phyloP scores from a whole-genome alignment of 2,329 filamentous ascomycete genomes.

The Bipolaris victoriae region DNA sequence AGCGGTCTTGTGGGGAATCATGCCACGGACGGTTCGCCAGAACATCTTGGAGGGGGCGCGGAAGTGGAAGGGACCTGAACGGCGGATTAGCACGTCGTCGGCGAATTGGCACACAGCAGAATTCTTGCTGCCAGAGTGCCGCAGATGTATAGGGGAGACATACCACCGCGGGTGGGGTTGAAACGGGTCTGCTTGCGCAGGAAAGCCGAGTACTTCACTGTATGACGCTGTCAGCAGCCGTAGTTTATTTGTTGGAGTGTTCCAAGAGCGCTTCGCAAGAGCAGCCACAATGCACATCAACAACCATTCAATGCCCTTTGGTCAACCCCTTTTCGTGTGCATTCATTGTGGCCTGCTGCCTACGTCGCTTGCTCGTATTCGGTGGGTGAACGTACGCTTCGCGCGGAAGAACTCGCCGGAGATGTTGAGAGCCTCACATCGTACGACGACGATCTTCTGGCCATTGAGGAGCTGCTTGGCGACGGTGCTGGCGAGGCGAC shows the following conservation, averaged over 20 bases:
- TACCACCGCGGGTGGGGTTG: conserved; percentile 98
- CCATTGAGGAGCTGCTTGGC: conserved; percentile 99
- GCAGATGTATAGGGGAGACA: conserved; percentile 49
- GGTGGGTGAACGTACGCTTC: conserved; percentile 82
- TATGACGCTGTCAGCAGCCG: conserved; percentile 48
- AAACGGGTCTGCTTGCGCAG: conserved; percentile 99
- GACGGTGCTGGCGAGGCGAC: conserved; percentile 96
- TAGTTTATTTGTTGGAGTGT: conserved; percentile 9
- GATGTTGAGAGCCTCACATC: conserved; percentile 99
- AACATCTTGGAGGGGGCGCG: conserved; percentile 98
- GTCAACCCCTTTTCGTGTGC: conserved; percentile 1
- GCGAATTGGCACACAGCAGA: not conserved
- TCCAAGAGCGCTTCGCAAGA: conserved; percentile 13
- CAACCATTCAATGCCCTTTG: not conserved
- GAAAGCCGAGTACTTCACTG: conserved; percentile 99
- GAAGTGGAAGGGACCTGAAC: conserved; percentile 97
- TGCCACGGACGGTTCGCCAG: conserved; percentile 99
- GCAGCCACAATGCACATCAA: conserved; percentile 18
- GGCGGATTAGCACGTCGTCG: conserved; percentile 29
- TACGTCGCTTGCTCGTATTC: conserved; percentile 18
- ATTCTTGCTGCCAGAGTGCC: not conserved
- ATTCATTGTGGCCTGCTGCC: conserved; percentile 24
- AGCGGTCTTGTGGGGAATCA: conserved; percentile 99
- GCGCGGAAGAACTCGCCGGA: conserved; percentile 99
- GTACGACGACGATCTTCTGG: conserved; percentile 99